Base-by-base conservation (phyloP, 2,329 filamentous ascomycete genomes). In the Phaeomoniella chlamydospora region DNA sequence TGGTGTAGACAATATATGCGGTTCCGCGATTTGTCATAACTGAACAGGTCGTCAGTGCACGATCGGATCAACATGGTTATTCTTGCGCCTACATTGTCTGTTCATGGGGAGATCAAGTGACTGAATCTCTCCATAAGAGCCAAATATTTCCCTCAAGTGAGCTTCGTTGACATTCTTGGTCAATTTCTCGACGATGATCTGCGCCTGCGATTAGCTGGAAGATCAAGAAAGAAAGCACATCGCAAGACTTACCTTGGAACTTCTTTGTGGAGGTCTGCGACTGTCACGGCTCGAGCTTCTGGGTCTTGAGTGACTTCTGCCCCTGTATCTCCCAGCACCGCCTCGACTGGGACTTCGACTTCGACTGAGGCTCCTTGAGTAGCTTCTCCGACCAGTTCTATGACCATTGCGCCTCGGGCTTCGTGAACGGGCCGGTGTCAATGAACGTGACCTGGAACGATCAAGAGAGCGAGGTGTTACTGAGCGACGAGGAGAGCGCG, bases 131-230 rank as follows among this genome's bases (percentile, higher is more conserved):
- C 90, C 90, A 54, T 90, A 98, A 26, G 74, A 70, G 34, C 83
- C 80, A 53, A 98, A 98, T 41, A 98, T 94, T 55, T 98, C 90
- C 45, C 75, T 72, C 4, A 98, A 65, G 50, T 98, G 90, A 13
- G 73, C 72, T 54, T 88, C 83, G 39, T 83, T 92, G 47, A 98
- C 80, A 51, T 94, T 96, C 57, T 92, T 94, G 3, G 88, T 93
- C 51, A 98, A 68, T 43, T 92, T 87, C 58, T 98, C 90, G 33
- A 98, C 81, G 13, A 98, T 85, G 53, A 98, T 87, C 83, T 94
- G 49, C 9, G 39, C 58, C n/a, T n/a, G n/a, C n/a, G n/a, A n/a
- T n/a, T n/a, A n/a, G n/a, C n/a, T n/a, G n/a, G n/a, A n/a, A n/a
- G n/a, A n/a, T n/a, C n/a, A 35, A 37, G 17, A 3, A 14, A 18